Evolutionary conservation across 345 rosid genomes (phyloP).

Genomic region (Gossypium anomalum): DNA sequence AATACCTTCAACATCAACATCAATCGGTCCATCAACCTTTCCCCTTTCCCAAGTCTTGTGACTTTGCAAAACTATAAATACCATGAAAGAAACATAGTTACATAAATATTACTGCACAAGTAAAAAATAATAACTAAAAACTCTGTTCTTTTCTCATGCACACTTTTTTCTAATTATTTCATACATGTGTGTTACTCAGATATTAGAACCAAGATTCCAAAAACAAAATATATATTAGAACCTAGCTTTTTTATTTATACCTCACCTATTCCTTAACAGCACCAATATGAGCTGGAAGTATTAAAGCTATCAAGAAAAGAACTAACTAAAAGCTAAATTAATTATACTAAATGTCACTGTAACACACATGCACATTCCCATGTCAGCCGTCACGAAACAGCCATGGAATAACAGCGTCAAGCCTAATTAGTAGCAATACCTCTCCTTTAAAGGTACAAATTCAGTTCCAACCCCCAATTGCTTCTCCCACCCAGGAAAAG

Average conservation of each 20-base stretch:
- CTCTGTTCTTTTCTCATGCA: background rate
- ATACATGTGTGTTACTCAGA: background rate
- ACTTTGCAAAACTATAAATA: background rate
- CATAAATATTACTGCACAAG: background rate
- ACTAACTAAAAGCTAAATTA: background rate
- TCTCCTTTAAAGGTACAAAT: background rate
- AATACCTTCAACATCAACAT: conserved; percentile 4
- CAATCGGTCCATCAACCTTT: background rate
- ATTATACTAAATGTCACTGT: background rate
- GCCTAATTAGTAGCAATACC: background rate
- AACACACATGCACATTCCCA: background rate
- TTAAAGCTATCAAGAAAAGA: background rate
- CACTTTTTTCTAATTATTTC: background rate
- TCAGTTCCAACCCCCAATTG: background rate
- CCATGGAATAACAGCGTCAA: background rate
- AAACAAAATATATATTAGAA: too few relatives aligned
- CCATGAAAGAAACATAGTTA: background rate
- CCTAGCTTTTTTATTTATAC: background rate
- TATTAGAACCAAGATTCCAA: background rate
- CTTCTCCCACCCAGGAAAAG: background rate
- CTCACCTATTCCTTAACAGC: background rate
- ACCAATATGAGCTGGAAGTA: background rate
- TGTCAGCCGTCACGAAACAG: background rate
- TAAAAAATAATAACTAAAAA: background rate
- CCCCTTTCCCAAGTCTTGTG: conserved; percentile 1